phyloP scores from a whole-genome alignment of 2,329 filamentous ascomycete genomes.

The Lomentospora prolificans region DNA sequence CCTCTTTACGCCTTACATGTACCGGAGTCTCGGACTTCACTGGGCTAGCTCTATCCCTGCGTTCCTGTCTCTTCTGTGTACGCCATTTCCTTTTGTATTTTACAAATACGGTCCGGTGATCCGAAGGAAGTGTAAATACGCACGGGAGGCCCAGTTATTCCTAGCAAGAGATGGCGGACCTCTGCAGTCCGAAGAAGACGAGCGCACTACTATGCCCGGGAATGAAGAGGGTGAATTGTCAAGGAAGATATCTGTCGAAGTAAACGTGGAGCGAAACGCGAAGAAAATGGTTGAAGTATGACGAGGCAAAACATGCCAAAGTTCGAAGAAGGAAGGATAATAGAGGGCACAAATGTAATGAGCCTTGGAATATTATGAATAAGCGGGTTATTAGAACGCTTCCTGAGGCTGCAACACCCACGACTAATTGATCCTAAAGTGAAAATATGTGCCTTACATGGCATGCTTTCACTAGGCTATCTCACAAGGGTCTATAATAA shows the following conservation, averaged over 20 bases:
- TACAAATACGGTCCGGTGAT: constrained; percentile 54
- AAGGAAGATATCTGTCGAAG: background rate
- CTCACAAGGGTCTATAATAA: background rate
- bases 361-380: background rate
- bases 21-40: constrained; percentile 54
- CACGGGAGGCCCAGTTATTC: background rate
- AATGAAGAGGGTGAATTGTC: background rate
- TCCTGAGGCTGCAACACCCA: too few relatives aligned
- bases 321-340: background rate
- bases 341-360: background rate
- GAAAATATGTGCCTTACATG: too few relatives aligned
- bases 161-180: background rate
- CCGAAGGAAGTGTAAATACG: background rate
- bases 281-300: too few relatives aligned
- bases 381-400: too few relatives aligned
- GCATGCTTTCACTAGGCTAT: too few relatives aligned
- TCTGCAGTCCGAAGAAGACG: background rate
- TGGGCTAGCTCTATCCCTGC: constrained; percentile 67
- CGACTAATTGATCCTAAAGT: too few relatives aligned
- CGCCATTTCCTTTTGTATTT: constrained; percentile 68
- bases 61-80: constrained; percentile 61
- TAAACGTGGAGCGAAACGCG: too few relatives aligned
- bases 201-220: background rate
- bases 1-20: constrained; percentile 56
- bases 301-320: too few relatives aligned